These are phyloP conservation scores for Cymbopogon citratus DNA, from an alignment of 176 grass and related monocot species.

Conservation along the genomic window DNA sequence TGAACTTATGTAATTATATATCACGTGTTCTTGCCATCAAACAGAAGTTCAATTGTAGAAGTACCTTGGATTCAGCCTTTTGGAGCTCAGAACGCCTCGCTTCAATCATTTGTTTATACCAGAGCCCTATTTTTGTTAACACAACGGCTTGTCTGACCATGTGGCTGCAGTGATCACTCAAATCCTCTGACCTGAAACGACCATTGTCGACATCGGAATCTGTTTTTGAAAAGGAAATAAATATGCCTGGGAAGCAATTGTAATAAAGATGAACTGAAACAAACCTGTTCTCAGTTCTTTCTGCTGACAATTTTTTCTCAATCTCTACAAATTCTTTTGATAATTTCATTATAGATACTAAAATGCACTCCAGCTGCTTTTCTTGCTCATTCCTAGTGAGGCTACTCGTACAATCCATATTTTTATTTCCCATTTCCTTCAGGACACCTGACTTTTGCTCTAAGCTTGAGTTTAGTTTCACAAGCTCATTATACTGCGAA, in stretches of 20 bases:
- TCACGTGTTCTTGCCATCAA: background rate
- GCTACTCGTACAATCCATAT: background rate
- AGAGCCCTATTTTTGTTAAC: slow-evolving; percentile 68
- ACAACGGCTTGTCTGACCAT: slow-evolving; percentile 57
- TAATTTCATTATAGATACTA: slow-evolving; percentile 57
- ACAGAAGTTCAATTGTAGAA: background rate
- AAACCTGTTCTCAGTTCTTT: slow-evolving; percentile 56
- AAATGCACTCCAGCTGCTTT: slow-evolving; percentile 59
- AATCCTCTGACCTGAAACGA: slow-evolving; percentile 56
- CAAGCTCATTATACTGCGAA: slow-evolving; percentile 35
- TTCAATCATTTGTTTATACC: slow-evolving; percentile 83
- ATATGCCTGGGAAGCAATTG: background rate
- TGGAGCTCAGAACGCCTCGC: slow-evolving; percentile 67
- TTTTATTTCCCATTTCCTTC: slow-evolving; percentile 31
- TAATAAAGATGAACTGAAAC: slow-evolving; percentile 18
- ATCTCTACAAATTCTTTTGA: slow-evolving; percentile 70
- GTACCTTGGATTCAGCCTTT: slow-evolving; percentile 83
- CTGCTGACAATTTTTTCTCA: slow-evolving; percentile 44
- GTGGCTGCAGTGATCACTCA: slow-evolving; percentile 56
- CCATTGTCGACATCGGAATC: background rate
- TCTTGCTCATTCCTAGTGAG: slow-evolving; percentile 58
- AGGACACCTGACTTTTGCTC: slow-evolving; percentile 16
- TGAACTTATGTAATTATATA: background rate
- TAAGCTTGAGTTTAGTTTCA: slow-evolving; percentile 39
- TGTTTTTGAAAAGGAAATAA: background rate